Evolutionary conservation across 345 rosid genomes (phyloP).

Genomic region (Noccaea bulbosa): DNA sequence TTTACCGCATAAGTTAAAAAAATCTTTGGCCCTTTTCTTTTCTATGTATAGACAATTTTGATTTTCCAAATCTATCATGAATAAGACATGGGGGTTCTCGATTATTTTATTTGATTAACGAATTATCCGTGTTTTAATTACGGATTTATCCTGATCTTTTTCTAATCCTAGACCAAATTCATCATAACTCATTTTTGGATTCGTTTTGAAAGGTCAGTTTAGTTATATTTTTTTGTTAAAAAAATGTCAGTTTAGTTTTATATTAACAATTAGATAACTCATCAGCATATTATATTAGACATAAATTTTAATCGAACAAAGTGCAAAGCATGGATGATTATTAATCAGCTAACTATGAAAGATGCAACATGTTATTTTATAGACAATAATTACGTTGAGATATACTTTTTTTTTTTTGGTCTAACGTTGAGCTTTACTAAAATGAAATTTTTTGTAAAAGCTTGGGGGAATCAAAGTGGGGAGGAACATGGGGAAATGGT

Average conservation of each 20-base stretch:
- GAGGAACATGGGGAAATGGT: slow-evolving; percentile 43
- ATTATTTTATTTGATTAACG: not conserved
- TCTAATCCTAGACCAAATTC: not conserved
- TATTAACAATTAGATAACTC: not conserved
- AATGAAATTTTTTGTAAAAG: not conserved
- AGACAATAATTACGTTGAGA: not conserved
- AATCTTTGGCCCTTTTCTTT: not conserved
- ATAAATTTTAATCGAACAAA: not conserved
- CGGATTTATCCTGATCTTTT: not conserved
- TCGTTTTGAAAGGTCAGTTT: not conserved
- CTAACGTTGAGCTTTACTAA: not conserved
- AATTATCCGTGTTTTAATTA: not conserved
- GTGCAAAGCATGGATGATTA: slow-evolving; percentile 9
- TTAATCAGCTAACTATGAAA: not conserved
- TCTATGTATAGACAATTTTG: not conserved
- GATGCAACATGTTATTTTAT: not conserved
- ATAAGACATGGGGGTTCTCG: not conserved
- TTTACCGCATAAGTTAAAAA: slow-evolving; percentile 5
- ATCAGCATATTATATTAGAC: not conserved
- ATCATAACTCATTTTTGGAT: not conserved
- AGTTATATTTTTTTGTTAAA: too few relatives aligned
- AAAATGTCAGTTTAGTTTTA: too few relatives aligned
- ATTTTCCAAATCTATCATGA: slow-evolving; percentile 8
- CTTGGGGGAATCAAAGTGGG: slow-evolving; percentile 43
- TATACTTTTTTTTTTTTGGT: too few relatives aligned